Evolutionary conservation across 306 rosid genomes (phyloP).

Genomic region (Cucurbita ficifolia): DNA sequence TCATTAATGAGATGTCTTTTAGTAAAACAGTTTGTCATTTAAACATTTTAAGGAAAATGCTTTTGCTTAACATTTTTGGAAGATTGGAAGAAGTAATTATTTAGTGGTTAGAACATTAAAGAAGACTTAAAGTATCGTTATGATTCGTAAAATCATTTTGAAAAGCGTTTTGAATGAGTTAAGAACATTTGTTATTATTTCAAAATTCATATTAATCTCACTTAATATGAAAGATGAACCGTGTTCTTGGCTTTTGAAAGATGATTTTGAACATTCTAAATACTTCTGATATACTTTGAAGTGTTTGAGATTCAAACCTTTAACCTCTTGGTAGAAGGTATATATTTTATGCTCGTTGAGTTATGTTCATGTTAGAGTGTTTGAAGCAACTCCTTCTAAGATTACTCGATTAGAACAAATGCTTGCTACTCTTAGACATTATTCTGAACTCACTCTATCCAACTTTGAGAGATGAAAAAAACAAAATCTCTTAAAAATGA

Average conservation of each 20-base stretch:
- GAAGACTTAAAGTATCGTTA: background rate
- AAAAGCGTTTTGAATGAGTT: background rate
- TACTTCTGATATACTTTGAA: background rate
- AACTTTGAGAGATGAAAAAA: background rate
- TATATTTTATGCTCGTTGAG: too few relatives aligned
- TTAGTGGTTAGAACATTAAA: too few relatives aligned
- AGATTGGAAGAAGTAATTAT: too few relatives aligned
- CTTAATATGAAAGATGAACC: too few relatives aligned
- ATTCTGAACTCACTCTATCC: background rate
- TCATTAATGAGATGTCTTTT: too few relatives aligned
- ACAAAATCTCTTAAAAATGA: background rate
- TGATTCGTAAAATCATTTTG: background rate
- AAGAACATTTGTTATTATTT: background rate
- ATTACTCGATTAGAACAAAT: background rate
- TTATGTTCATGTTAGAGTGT: too few relatives aligned
- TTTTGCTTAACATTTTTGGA: too few relatives aligned
- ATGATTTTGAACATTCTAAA: background rate
- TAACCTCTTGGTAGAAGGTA: too few relatives aligned
- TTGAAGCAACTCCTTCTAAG: background rate
- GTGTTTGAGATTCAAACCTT: background rate
- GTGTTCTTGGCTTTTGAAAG: background rate
- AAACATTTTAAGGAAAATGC: background rate
- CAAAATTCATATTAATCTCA: background rate
- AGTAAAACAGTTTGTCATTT: too few relatives aligned
- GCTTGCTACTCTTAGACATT: background rate